These are phyloP conservation scores for Magnolia sinica DNA, from an alignment of 164 flowering plant species.

Conservation along the genomic window DNA sequence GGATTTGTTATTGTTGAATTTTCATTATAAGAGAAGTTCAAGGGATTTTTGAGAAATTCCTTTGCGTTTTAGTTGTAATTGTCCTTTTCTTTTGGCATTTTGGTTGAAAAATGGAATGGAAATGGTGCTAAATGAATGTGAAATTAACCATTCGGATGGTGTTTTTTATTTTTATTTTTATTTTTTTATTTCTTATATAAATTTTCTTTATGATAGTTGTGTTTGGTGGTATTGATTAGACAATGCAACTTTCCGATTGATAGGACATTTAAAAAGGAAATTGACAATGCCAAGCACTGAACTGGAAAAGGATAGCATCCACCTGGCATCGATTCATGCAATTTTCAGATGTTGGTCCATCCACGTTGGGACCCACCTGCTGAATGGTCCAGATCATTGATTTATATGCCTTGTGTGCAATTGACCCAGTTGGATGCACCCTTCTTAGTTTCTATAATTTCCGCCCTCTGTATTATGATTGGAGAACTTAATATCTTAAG, in stretches of 20 bases:
- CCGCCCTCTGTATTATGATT: neutral
- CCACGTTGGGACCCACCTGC: neutral
- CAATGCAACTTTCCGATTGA: neutral
- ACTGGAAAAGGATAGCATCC: too few species aligned
- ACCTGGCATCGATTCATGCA: too few species aligned
- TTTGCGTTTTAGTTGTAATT: neutral
- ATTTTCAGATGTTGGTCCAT: neutral
- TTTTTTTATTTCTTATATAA: too few species aligned
- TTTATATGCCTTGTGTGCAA: neutral
- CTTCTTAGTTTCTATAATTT: neutral
- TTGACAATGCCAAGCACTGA: neutral
- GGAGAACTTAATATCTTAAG: neutral
- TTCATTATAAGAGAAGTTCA: neutral
- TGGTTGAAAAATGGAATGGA: neutral
- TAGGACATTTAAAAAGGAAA: too few species aligned
- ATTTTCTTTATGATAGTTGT: too few species aligned
- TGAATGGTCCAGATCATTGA: neutral
- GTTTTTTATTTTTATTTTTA: too few species aligned
- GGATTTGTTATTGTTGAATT: neutral
- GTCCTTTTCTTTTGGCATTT: neutral
- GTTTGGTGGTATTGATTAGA: neutral
- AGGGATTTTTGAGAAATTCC: neutral
- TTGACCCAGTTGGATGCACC: neutral
- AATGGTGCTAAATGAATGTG: neutral
- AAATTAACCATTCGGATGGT: too few species aligned